Conservation (phyloP, 1,284 basidiomycete genomes). For the Melampsora occidentalis region DNA sequence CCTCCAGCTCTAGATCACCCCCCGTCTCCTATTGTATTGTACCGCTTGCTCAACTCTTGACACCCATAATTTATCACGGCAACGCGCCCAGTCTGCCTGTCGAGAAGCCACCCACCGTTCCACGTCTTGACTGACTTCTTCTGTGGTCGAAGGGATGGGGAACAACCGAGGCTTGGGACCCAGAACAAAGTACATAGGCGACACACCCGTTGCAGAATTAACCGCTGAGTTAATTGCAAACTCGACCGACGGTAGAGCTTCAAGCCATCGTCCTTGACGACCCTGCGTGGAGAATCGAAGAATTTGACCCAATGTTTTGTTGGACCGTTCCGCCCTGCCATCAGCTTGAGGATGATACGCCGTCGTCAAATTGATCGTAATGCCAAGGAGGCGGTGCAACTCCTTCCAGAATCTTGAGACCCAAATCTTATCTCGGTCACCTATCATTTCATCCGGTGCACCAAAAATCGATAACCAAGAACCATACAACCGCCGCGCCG, state of each 20-base stretch:
- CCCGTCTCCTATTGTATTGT: no score
- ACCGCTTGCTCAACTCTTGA: no score
- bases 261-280: constrained; percentile 9
- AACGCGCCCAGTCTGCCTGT: no score
- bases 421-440: constrained; percentile 18
- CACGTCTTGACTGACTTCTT: no score
- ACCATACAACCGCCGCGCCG: not conserved
- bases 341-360: constrained; percentile 5
- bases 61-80: no score
- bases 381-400: not conserved
- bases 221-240: not conserved
- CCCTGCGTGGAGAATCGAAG: not conserved
- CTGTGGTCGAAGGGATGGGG: not conserved
- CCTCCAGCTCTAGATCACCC: no score
- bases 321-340: not conserved
- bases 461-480: constrained; percentile 13
- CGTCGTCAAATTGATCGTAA: not conserved
- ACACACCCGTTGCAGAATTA: not conserved
- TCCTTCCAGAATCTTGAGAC: constrained; percentile 9
- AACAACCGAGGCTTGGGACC: not conserved
- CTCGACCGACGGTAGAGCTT: not conserved
- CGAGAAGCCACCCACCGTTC: no score
- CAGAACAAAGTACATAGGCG: not conserved
- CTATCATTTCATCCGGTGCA: not conserved
- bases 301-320: constrained; percentile 19